Conservation (phyloP, 768 basidiomycete species). For the Tulasnella sp. region DNA sequence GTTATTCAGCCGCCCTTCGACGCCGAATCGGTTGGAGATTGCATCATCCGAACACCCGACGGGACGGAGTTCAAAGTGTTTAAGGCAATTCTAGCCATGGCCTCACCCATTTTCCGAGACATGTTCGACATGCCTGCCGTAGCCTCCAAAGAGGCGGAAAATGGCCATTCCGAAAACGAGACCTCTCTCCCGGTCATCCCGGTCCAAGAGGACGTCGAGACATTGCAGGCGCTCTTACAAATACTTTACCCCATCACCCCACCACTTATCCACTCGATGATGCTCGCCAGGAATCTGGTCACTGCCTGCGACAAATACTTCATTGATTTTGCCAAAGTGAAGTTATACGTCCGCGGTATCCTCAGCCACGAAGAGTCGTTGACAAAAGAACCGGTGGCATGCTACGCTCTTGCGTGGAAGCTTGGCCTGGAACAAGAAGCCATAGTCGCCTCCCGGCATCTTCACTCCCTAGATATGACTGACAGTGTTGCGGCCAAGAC, state of each 20-base stretch:
- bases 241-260: background rate
- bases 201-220: background rate
- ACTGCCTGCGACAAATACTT: background rate
- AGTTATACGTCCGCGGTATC: background rate
- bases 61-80: constrained; percentile 13
- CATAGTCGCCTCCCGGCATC: background rate
- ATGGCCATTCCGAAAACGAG: background rate
- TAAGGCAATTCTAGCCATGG: background rate
- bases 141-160: background rate
- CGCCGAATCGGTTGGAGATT: background rate
- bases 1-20: background rate
- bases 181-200: background rate
- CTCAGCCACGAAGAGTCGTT: background rate
- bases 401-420: background rate
- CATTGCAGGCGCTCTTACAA: background rate
- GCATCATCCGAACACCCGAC: constrained; percentile 2
- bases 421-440: background rate
- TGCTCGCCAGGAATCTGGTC: background rate
- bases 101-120: constrained; percentile 10
- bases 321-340: background rate
- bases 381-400: background rate
- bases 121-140: constrained; percentile 11
- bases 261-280: background rate
- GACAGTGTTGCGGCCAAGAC: background rate
- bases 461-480: background rate